Evolutionary conservation across 129 eudicot genomes (phyloP).

Genomic region (Helichrysum umbraculigerum): DNA sequence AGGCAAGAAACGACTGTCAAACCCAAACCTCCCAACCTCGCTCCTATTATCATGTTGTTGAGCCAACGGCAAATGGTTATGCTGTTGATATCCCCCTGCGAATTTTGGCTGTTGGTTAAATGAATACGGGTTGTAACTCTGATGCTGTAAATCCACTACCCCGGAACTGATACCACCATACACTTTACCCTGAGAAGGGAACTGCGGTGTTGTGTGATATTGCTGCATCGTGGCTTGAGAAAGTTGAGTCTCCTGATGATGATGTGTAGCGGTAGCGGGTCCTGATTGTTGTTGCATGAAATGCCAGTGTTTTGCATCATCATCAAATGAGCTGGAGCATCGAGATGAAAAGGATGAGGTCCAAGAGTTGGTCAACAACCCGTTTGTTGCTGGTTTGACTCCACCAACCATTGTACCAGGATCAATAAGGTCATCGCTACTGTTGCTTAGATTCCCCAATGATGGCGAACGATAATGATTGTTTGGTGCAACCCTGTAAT

Average conservation of each 20-base stretch:
- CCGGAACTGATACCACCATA: constrained; percentile 49
- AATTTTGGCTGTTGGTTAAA: constrained; percentile 45
- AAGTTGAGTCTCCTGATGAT: constrained; percentile 34
- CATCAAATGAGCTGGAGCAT: constrained; percentile 37
- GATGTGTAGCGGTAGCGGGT: constrained; percentile 18
- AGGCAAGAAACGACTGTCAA: constrained; percentile 43
- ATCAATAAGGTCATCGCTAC: constrained; percentile 30
- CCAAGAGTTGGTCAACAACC: constrained; percentile 44
- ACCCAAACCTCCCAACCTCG: constrained; percentile 53
- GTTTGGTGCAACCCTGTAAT: constrained; percentile 35
- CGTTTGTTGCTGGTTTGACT: constrained; percentile 39
- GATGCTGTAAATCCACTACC: constrained; percentile 42
- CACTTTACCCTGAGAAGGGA: constrained; percentile 33
- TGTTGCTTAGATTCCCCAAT: constrained; percentile 39
- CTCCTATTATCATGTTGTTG: constrained; percentile 38
- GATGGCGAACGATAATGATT: constrained; percentile 39
- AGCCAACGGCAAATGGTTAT: constrained; percentile 34
- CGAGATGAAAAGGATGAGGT: constrained; percentile 31
- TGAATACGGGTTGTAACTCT: constrained; percentile 33
- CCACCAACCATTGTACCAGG: constrained; percentile 33
- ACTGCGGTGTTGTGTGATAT: constrained; percentile 36
- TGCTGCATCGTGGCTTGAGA: constrained; percentile 47
- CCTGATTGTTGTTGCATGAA: constrained; percentile 55
- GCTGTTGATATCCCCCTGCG: constrained; percentile 35
- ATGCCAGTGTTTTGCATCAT: constrained; percentile 53